Evolutionary conservation across 1,284 basidiomycete genomes (phyloP).

Genomic region (Cryptococcus amylolentus): DNA sequence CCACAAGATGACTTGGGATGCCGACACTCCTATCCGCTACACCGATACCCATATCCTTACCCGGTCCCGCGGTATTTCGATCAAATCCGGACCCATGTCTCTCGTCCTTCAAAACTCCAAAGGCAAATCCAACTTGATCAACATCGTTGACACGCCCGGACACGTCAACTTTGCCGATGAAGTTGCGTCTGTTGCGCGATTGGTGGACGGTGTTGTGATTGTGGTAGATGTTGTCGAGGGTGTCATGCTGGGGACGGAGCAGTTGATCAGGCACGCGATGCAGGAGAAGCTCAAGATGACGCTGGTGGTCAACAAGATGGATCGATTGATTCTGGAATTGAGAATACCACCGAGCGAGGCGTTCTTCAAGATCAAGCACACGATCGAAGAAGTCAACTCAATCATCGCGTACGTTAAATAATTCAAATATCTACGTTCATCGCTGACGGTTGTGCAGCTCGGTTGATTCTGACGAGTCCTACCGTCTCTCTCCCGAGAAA

Average conservation of each 20-base stretch:
- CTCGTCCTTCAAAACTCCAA: constrained; percentile 80
- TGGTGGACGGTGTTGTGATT: constrained; percentile 89
- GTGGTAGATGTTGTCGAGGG: constrained; percentile 96
- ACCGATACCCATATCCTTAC: constrained; percentile 93
- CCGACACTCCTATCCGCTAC: constrained; percentile 77
- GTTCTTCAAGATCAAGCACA: constrained; percentile 98
- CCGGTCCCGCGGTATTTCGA: constrained; percentile 82
- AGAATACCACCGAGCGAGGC: constrained; percentile 93
- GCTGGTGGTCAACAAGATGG: constrained; percentile 95
- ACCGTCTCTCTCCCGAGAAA: constrained; percentile 84
- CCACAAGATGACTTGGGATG: constrained; percentile 89
- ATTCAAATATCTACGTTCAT: not conserved
- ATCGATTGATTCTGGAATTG: constrained; percentile 92
- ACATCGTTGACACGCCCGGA: constrained; percentile 95
- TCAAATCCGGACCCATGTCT: constrained; percentile 96
- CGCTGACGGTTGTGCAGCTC: constrained; percentile 54
- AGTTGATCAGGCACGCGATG: constrained; percentile 77
- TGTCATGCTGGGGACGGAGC: constrained; percentile 87
- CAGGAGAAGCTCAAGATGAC: constrained; percentile 87
- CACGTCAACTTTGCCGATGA: constrained; percentile 98
- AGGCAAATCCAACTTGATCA: constrained; percentile 89
- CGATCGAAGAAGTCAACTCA: constrained; percentile 96
- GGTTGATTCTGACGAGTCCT: constrained; percentile 80
- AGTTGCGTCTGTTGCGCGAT: constrained; percentile 78
- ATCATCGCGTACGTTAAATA: constrained; percentile 68